Evolutionary conservation across 2,329 filamentous ascomycete genomes (phyloP).

Genomic region (Leptographium galeiforme): DNA sequence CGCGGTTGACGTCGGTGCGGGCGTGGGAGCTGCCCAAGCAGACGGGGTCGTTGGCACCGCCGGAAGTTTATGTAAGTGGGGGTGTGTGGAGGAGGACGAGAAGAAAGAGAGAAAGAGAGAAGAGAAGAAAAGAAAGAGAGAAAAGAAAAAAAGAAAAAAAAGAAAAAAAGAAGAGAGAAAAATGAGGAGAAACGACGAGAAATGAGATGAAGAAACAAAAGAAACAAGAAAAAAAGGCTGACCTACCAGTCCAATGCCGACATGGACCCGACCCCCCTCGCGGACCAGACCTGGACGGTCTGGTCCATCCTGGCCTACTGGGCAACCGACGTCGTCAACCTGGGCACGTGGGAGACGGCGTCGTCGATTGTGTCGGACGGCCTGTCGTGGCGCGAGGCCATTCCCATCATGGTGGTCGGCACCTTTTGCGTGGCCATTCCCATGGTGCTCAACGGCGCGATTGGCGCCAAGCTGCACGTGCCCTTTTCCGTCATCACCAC

Average conservation of each 20-base stretch:
- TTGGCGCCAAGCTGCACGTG: conserved; percentile 31
- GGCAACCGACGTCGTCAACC: conserved; percentile 15
- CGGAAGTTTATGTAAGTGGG: background rate
- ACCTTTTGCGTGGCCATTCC: conserved; percentile 43
- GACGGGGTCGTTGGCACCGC: background rate
- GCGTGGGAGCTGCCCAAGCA: background rate
- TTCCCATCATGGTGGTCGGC: conserved; percentile 41
- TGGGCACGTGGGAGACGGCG: conserved; percentile 15
- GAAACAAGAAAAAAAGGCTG: background rate
- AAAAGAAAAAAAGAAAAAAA: background rate
- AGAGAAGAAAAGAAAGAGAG: background rate
- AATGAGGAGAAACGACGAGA: background rate
- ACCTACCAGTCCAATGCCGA: conserved; percentile 13
- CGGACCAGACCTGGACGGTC: conserved; percentile 22
- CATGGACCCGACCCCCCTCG: conserved; percentile 22
- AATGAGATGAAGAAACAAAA: too few species aligned
- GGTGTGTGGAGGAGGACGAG: background rate
- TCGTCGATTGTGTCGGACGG: conserved; percentile 13
- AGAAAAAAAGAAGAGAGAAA: background rate
- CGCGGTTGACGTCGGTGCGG: background rate
- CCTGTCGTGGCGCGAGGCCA: conserved; percentile 28
- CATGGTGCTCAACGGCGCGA: conserved; percentile 34
- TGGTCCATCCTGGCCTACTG: conserved; percentile 16
- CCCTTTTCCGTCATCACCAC: conserved; percentile 32
- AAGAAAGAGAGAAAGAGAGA: background rate